A percentile compares a stretch with the other conserved stretches of the same genome.
These are phyloP conservation scores for Mallotus nudiflorus DNA, from an alignment of 345 rosid species.

Conservation along the genomic window DNA sequence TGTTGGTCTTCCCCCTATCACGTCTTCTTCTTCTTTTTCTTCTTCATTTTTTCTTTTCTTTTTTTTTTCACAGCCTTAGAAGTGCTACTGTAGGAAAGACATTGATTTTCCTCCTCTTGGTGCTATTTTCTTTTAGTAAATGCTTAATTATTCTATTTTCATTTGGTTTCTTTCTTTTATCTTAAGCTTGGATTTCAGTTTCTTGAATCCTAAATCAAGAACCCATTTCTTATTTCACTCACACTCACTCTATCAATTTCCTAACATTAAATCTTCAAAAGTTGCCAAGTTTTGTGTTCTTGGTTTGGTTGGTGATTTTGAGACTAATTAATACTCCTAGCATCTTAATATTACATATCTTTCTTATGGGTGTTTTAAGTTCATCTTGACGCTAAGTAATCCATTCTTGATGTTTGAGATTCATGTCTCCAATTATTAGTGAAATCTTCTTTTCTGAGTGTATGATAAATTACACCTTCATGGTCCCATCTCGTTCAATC, in stretches of 20 bases:
- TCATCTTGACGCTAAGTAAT: constrained; percentile 64
- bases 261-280: not conserved
- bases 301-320: constrained; percentile 2
- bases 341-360: constrained; percentile 1
- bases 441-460: constrained; percentile 74
- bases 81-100: too few species aligned
- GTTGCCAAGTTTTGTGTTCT: constrained; percentile 7
- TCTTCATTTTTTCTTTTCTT: too few species aligned
- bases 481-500: constrained; percentile 98
- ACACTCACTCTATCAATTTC: not conserved
- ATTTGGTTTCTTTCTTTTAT: not conserved
- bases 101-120: too few species aligned
- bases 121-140: too few species aligned
- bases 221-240: not conserved
- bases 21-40: too few species aligned
- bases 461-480: constrained; percentile 79
- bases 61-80: too few species aligned
- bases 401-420: constrained; percentile 84
- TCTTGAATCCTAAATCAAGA: constrained; percentile 17
- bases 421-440: constrained; percentile 96
- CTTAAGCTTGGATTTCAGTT: not conserved
- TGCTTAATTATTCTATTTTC: too few species aligned
- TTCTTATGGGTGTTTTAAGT: not conserved
- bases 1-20: too few species aligned
- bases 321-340: not conserved